A percentile compares a stretch with the other conserved stretches of the same genome.
phyloP scores from a whole-genome alignment of 805 yeast genomes.

The Myxozyma sirexii region DNA sequence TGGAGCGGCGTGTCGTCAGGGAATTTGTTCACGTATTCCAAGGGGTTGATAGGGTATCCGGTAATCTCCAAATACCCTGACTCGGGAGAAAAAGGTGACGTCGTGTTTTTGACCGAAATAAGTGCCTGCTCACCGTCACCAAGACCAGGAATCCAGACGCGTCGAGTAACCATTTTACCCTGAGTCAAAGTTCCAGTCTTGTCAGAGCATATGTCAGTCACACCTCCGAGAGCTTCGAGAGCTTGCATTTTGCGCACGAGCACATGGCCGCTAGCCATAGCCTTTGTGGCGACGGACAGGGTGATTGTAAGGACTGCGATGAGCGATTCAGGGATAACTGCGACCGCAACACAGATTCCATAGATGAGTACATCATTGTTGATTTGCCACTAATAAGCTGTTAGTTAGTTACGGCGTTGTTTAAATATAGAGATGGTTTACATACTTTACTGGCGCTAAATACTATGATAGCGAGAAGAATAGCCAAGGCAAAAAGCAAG shows the following conservation, averaged over 20 bases:
- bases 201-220: conserved; percentile 79
- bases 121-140: conserved; percentile 30
- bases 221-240: conserved; percentile 76
- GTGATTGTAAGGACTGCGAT: conserved; percentile 80
- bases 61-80: conserved; percentile 24
- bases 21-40: neutral
- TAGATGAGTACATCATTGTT: conserved; percentile 83
- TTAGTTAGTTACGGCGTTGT: neutral
- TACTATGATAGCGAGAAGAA: conserved; percentile 78
- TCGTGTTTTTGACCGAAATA: conserved; percentile 23
- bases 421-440: conserved; percentile 43
- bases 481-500: conserved; percentile 71
- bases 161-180: conserved; percentile 75
- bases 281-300: conserved; percentile 79
- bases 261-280: conserved; percentile 67
- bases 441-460: conserved; percentile 79
- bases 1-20: conserved; percentile 2
- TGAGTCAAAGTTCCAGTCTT: conserved; percentile 82
- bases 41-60: conserved; percentile 9
- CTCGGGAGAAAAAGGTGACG: conserved; percentile 27
- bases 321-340: conserved; percentile 81
- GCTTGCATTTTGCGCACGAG: conserved; percentile 77
- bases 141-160: conserved; percentile 62
- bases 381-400: conserved; percentile 15
- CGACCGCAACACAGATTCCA: conserved; percentile 81